Evolutionary conservation across 2,329 filamentous ascomycete species (phyloP).

Genomic region (Pseudogymnoascus sp.): DNA sequence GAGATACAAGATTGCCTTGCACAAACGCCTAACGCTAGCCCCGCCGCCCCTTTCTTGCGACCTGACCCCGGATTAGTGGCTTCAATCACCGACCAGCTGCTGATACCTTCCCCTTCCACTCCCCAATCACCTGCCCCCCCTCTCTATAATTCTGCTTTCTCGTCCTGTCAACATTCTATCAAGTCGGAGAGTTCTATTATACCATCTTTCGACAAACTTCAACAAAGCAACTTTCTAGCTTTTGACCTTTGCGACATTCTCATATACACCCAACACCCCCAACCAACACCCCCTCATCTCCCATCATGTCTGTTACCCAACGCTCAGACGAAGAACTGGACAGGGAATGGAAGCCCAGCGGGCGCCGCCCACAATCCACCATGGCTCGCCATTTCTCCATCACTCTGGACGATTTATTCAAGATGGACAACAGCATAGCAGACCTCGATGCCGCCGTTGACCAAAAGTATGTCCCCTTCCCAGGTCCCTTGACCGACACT

Average conservation of each 20-base stretch:
- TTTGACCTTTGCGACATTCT: constrained; percentile 2
- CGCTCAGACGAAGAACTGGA: constrained; percentile 60
- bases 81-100: neutral
- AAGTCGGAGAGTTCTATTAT: neutral
- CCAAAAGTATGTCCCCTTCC: constrained; percentile 53
- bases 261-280: neutral
- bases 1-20: constrained; percentile 4
- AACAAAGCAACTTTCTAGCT: neutral
- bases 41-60: constrained; percentile 7
- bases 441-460: constrained; percentile 67
- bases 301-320: constrained; percentile 23
- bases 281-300: neutral
- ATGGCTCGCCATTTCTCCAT: constrained; percentile 81
- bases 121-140: neutral
- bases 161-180: neutral
- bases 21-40: constrained; percentile 8
- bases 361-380: constrained; percentile 69
- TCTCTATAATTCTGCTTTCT: constrained; percentile 7
- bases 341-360: constrained; percentile 71
- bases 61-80: constrained; percentile 8
- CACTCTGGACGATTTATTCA: constrained; percentile 82
- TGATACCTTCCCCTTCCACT: constrained; percentile 6
- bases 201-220: neutral
- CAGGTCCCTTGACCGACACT: neutral
- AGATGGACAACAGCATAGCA: constrained; percentile 70